These are phyloP conservation scores for Lotus japonicus DNA, from an alignment of 306 rosid genomes.

Conservation along the genomic window DNA sequence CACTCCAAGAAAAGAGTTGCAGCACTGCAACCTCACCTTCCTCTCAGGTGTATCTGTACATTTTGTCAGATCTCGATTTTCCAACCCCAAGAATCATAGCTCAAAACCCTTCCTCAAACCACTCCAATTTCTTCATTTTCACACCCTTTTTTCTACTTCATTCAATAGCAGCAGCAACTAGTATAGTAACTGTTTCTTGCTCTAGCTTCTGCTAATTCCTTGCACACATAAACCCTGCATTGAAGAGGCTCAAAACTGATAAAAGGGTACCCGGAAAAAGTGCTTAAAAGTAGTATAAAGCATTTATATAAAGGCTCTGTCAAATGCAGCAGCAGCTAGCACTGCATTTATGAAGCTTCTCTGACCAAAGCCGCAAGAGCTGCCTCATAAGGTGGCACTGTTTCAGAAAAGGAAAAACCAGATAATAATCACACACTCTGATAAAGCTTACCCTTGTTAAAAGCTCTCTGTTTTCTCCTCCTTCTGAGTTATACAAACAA, in stretches of 20 bases:
- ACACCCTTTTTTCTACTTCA: neutral
- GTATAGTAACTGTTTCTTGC: conserved; percentile 11
- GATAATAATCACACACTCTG: conserved; percentile 6
- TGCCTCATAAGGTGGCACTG: conserved; percentile 22
- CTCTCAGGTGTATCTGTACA: neutral
- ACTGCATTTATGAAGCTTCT: neutral
- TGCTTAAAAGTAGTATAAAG: neutral
- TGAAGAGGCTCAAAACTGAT: neutral
- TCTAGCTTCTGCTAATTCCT: neutral
- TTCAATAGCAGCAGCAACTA: neutral
- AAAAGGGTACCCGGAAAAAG: neutral
- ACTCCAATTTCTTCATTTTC: neutral
- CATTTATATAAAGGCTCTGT: neutral
- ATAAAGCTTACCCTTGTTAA: neutral
- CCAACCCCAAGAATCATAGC: neutral
- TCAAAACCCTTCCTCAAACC: neutral
- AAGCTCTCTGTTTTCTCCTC: conserved; percentile 16
- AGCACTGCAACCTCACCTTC: neutral
- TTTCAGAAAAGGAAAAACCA: neutral
- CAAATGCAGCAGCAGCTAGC: neutral
- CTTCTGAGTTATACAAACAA: neutral
- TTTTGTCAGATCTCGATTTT: conserved; percentile 32
- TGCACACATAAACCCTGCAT: neutral
- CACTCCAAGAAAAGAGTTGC: neutral
- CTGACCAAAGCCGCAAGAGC: conserved; percentile 3